Percentiles rank a stretch among this genome's conserved stretches.
These are phyloP conservation scores for grape (Vitis vinifera) DNA, from an alignment of 164 flowering plant species.

Conservation along the genomic window DNA sequence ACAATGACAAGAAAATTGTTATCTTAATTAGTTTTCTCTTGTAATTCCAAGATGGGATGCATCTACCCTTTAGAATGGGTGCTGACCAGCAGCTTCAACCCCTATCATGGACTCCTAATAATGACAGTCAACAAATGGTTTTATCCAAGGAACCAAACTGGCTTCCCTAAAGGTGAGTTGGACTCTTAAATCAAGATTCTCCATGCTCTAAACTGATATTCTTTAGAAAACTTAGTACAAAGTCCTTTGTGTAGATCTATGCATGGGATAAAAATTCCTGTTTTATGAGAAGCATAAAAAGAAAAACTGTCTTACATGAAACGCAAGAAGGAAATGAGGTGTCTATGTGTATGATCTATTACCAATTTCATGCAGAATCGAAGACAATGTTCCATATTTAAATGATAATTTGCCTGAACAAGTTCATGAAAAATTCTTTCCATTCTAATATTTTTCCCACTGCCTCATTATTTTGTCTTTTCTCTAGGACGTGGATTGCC, in stretches of 20 bases:
- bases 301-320: not conserved
- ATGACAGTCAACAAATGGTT: slow-evolving; percentile 21
- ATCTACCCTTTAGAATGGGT: slow-evolving; percentile 27
- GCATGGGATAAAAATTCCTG: not conserved
- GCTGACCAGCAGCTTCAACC: slow-evolving; percentile 36
- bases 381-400: not conserved
- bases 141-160: slow-evolving; percentile 30
- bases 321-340: too few species aligned
- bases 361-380: not conserved
- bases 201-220: not conserved
- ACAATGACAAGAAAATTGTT: not conserved
- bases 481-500: slow-evolving; percentile 30
- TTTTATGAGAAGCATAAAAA: not conserved
- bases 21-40: slow-evolving; percentile 9
- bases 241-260: not conserved
- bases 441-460: not conserved
- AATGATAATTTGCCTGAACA: not conserved
- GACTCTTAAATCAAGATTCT: not conserved
- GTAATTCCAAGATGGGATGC: slow-evolving; percentile 36
- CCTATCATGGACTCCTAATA: slow-evolving; percentile 28
- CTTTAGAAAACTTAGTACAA: not conserved
- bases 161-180: slow-evolving; percentile 31
- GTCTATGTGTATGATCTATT: too few species aligned
- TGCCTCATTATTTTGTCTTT: not conserved
- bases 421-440: not conserved